Evolutionary conservation across 305 asterid genomes (phyloP).

Genomic region (Plantago coronopus): DNA sequence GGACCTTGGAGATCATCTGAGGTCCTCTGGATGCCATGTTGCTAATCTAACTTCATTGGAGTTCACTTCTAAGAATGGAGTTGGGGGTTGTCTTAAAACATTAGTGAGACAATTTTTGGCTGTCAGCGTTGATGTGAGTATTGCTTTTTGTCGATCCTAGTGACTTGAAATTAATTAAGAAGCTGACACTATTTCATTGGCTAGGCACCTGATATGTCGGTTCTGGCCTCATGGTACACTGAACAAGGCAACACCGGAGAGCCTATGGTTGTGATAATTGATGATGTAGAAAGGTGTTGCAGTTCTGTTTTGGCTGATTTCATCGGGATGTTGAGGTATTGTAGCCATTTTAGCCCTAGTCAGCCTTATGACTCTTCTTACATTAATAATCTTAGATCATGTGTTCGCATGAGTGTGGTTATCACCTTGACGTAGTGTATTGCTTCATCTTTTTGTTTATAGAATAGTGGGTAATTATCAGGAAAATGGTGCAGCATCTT

Average conservation of each 20-base stretch:
- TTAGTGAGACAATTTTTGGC: constrained; percentile 63
- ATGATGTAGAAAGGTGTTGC: constrained; percentile 75
- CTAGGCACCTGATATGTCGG: constrained; percentile 83
- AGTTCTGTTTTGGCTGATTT: constrained; percentile 77
- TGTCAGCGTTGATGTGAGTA: constrained; percentile 57
- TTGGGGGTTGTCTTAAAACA: constrained; percentile 74
- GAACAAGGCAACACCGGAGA: constrained; percentile 53
- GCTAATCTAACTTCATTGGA: constrained; percentile 78
- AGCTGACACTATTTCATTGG: constrained; percentile 12
- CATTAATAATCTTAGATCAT: constrained; percentile 4
- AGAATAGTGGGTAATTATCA: too few relatives aligned
- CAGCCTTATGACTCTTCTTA: constrained; percentile 9
- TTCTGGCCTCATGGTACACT: constrained; percentile 76
- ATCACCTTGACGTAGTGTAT: too few relatives aligned
- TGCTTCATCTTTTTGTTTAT: too few relatives aligned
- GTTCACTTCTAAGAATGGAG: constrained; percentile 65
- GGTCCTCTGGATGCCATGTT: constrained; percentile 59
- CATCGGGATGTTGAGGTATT: constrained; percentile 71
- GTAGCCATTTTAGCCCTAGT: constrained; percentile 14
- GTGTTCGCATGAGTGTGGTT: not conserved
- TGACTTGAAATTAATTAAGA: constrained; percentile 7
- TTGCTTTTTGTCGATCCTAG: constrained; percentile 11
- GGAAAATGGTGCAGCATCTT: too few relatives aligned
- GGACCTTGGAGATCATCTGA: constrained; percentile 68
- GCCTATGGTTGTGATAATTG: constrained; percentile 76